Percentiles rank a stretch among this genome's conserved stretches.
phyloP scores from a whole-genome alignment of 352 stramenopile species.

The Phytopythium oedochilum region DNA sequence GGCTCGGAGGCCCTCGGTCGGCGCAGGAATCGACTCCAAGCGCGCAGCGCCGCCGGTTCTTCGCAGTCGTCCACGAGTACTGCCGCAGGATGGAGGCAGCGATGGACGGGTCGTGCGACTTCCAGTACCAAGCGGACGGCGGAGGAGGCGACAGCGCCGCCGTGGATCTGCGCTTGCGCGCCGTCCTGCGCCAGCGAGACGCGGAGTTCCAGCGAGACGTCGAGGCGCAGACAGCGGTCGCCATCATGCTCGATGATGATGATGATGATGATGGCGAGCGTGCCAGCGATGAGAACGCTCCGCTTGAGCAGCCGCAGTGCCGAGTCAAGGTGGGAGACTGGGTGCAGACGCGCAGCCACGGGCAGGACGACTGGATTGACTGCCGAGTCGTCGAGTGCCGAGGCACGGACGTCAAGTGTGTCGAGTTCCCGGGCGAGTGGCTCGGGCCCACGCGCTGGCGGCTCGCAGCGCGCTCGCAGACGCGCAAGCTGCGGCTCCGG shows the following conservation, averaged over 20 bases:
- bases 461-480: slow-evolving; percentile 2
- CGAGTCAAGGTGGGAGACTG: slow-evolving; percentile 13
- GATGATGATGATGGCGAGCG: slow-evolving; percentile 1
- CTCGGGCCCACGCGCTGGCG: slow-evolving; percentile 17
- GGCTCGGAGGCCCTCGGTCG: slow-evolving; percentile 16
- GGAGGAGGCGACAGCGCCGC: no score
- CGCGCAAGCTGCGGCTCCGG: slow-evolving; percentile 9
- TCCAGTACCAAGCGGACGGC: not conserved
- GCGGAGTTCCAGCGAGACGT: slow-evolving; percentile 20
- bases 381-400: slow-evolving; percentile 12
- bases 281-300: no score
- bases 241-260: not conserved
- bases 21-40: not conserved
- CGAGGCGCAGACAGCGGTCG: slow-evolving; percentile 8
- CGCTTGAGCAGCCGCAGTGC: not conserved
- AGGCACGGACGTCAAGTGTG: slow-evolving; percentile 14
- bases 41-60: slow-evolving; percentile 22
- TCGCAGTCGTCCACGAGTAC: slow-evolving; percentile 13
- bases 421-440: slow-evolving; percentile 15
- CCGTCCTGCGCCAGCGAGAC: slow-evolving; percentile 24
- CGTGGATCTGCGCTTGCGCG: slow-evolving; percentile 18
- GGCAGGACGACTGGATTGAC: slow-evolving; percentile 3
- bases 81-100: slow-evolving; percentile 16
- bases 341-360: slow-evolving; percentile 6
- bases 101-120: slow-evolving; percentile 21